Conservation (phyloP, 1,139 yeast genomes). For the Lodderomyces margitis region DNA sequence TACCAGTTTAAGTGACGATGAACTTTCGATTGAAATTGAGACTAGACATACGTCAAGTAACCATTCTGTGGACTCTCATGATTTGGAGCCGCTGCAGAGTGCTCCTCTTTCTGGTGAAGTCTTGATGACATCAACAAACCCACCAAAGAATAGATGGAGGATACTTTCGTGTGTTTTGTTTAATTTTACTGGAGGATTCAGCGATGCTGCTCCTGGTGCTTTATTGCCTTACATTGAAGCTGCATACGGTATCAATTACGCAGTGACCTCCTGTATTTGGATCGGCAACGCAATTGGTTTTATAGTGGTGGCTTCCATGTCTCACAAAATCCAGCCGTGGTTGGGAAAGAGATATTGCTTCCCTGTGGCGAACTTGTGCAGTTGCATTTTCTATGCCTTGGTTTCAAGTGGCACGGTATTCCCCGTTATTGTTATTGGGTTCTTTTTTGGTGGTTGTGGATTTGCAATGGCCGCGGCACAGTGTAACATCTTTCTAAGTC, state of each 20-base stretch:
- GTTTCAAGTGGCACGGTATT: constrained; percentile 37
- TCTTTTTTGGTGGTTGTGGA: constrained; percentile 61
- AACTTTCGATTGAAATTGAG: neutral
- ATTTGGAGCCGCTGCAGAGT: neutral
- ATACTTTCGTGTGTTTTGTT: constrained; percentile 41
- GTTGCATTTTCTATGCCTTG: constrained; percentile 38
- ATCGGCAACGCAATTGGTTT: constrained; percentile 45
- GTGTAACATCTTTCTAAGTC: constrained; percentile 54
- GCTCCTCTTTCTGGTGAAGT: neutral
- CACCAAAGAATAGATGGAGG: constrained; percentile 45
- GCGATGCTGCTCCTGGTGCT: constrained; percentile 51
- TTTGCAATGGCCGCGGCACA: constrained; percentile 55
- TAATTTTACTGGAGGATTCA: constrained; percentile 36
- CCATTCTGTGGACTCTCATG: neutral
- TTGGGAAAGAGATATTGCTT: constrained; percentile 41
- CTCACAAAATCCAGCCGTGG: constrained; percentile 36
- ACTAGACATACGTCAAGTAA: neutral
- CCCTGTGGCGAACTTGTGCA: constrained; percentile 33
- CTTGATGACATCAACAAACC: constrained; percentile 29
- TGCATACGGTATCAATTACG: constrained; percentile 34
- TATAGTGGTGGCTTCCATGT: constrained; percentile 38
- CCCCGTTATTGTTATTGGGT: constrained; percentile 49
- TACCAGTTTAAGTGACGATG: neutral
- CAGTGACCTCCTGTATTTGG: constrained; percentile 46
- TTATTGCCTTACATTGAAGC: constrained; percentile 43